Base-by-base conservation (phyloP, 345 rosid species). In the Pugionium dolabratum region DNA sequence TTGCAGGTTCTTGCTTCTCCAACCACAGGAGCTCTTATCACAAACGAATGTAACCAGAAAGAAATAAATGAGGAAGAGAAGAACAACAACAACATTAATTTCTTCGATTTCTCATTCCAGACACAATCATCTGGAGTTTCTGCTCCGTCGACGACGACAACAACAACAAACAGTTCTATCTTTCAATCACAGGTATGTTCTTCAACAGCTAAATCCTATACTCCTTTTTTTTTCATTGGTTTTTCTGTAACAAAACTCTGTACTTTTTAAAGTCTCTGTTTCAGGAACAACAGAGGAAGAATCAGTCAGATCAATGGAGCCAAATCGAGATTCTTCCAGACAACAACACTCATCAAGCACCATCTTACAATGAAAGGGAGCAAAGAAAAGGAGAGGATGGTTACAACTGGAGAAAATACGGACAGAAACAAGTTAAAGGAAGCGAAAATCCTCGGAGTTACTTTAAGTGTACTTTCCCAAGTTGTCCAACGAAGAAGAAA, bases 381-480 rank as follows among this genome's bases (percentile, higher is more conserved):
- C 86, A 82, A 60, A 82, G 70, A 46, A 86, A 83, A 70, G 79
- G 91, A 41, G 96, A 88, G 7, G 99, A 94, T 72, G 99, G 99
- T 33, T 94, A 94, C 75, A 94, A 88, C 40, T 94, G 99, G 99
- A 84, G 97, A 57, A 94, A 94, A 59, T 90, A 94, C 61, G 99
- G 99, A 9, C 97, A 94, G 68, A 94, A 94, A 74, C 96, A 88
- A 48, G 96, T 90, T 45, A 94, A 94, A 82, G 97, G 99, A 31
- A 90, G 99, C 33, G 99, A 94, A 62, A 90, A 90, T 59, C 99
- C 97, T 2, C 79, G 99, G 42, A 94, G 99, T 66, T 94, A 94
- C 78, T 90, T 86, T 75, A 90, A 90, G 82, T 94, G 99, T 84
- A 88, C 97, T 26, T 85, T 27, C 74, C 95, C 89, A 0, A 79